phyloP scores from a whole-genome alignment of 1,139 yeast species.

The Nadsonia starkeyi-henricii region DNA sequence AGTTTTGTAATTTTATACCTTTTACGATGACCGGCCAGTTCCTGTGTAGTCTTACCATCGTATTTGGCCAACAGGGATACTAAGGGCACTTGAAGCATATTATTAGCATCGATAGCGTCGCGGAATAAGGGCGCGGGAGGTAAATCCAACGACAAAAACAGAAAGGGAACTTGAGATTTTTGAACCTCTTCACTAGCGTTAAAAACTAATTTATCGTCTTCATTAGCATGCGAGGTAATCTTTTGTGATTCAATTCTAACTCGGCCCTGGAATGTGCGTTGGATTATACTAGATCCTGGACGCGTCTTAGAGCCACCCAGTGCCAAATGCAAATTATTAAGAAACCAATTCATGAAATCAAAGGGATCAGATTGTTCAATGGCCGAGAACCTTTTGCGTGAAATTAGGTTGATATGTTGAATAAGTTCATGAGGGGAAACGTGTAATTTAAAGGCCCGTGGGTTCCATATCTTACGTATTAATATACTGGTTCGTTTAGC shows the following conservation, averaged over 20 bases:
- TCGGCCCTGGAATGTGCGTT: conserved; percentile 39
- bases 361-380: conserved; percentile 37
- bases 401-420: conserved; percentile 31
- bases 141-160: conserved; percentile 44
- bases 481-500: conserved; percentile 29
- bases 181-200: conserved; percentile 5
- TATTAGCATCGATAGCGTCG: conserved; percentile 23
- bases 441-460: conserved; percentile 41
- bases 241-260: conserved; percentile 26
- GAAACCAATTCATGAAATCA: conserved; percentile 42
- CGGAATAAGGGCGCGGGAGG: conserved; percentile 46
- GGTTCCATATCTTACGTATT: conserved; percentile 51
- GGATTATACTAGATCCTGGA: conserved; percentile 17
- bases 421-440: conserved; percentile 56
- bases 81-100: conserved; percentile 42
- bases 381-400: conserved; percentile 32
- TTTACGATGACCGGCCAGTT: conserved; percentile 22
- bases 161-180: conserved; percentile 30
- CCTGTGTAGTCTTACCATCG: conserved; percentile 25
- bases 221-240: conserved; percentile 16
- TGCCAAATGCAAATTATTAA: conserved; percentile 34
- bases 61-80: conserved; percentile 35
- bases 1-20: conserved; percentile 30
- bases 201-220: conserved; percentile 18
- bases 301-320: conserved; percentile 21